phyloP scores from a whole-genome alignment of 495 filamentous ascomycete genomes.

The Elaphomyces granulatus region DNA sequence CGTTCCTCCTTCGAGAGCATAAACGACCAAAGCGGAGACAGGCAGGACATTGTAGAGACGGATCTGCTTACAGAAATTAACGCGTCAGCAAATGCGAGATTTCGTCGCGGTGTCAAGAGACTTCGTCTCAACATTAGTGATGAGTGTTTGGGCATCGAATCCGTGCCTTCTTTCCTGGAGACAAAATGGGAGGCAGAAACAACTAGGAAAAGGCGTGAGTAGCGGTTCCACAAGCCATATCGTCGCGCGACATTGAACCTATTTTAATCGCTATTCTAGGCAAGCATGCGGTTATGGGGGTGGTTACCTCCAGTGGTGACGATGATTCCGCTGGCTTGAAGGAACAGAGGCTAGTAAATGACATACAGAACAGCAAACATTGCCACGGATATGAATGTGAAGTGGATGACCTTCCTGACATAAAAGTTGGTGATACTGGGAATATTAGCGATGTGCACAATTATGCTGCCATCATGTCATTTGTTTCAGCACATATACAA shows the following conservation, averaged over 20 bases:
- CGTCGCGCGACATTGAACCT: neutral
- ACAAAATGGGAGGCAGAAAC: conserved; percentile 27
- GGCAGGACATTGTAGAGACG: conserved; percentile 2
- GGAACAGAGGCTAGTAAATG: neutral
- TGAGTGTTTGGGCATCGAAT: conserved; percentile 1
- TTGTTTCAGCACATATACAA: neutral
- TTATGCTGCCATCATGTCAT: neutral
- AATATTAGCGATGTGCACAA: neutral
- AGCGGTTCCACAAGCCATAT: neutral
- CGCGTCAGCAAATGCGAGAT: conserved; percentile 13
- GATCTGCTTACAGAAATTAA: conserved; percentile 24
- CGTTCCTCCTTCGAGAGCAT: conserved; percentile 28
- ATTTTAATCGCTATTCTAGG: neutral
- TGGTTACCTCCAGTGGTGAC: neutral
- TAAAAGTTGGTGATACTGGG: neutral
- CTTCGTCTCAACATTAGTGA: conserved; percentile 19
- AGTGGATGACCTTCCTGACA: neutral
- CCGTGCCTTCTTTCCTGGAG: conserved; percentile 22
- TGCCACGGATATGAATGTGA: neutral
- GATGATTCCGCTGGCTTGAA: neutral
- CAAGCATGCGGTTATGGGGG: neutral
- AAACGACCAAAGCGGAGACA: conserved; percentile 8
- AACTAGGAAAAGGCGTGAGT: conserved; percentile 29
- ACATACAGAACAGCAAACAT: neutral
- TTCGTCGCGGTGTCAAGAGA: conserved; percentile 33